phyloP scores from a whole-genome alignment of 2,329 filamentous ascomycete genomes.

The Metarhizium sp. region DNA sequence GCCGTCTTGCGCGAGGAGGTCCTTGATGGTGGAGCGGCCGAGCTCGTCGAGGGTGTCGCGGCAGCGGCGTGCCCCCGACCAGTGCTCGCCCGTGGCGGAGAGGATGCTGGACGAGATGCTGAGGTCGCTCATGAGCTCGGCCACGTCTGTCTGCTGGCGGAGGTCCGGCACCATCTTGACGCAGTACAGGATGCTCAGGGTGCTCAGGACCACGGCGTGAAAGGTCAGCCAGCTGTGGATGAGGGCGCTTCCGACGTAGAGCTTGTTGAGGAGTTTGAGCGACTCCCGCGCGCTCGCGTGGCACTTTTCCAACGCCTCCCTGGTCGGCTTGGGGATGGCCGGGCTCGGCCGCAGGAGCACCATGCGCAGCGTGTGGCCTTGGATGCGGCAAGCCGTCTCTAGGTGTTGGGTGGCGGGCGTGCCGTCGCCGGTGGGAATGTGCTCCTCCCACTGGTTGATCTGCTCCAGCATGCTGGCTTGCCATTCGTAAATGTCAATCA shows the following conservation, averaged over 20 bases:
- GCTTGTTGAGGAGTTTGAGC: no score
- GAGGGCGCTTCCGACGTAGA: slow-evolving; percentile 17
- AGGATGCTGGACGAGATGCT: slow-evolving; percentile 34
- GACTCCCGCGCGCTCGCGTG: slow-evolving; percentile 13
- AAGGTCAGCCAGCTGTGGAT: slow-evolving; percentile 39
- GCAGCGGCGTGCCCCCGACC: slow-evolving; percentile 37
- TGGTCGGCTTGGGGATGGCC: slow-evolving; percentile 36
- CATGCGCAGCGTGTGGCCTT: slow-evolving; percentile 33
- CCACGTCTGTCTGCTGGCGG: slow-evolving; percentile 12
- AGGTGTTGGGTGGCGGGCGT: no score
- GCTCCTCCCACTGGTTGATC: slow-evolving; percentile 12
- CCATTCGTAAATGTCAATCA: slow-evolving; percentile 36
- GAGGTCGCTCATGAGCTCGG: slow-evolving; percentile 29
- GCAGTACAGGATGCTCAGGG: slow-evolving; percentile 41
- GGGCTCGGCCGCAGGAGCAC: slow-evolving; percentile 41
- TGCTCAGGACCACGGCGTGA: slow-evolving; percentile 37
- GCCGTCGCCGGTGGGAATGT: no score
- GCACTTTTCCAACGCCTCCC: slow-evolving; percentile 29
- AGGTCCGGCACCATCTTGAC: slow-evolving; percentile 36
- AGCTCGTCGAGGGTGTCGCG: slow-evolving; percentile 34
- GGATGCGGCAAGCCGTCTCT: no score
- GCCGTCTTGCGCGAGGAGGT: background rate
- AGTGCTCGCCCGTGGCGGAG: slow-evolving; percentile 42
- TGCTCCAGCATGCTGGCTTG: slow-evolving; percentile 30
- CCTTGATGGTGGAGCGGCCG: slow-evolving; percentile 14